Conservation (phyloP, 2,329 filamentous ascomycete genomes). For the Claviceps paspali region DNA sequence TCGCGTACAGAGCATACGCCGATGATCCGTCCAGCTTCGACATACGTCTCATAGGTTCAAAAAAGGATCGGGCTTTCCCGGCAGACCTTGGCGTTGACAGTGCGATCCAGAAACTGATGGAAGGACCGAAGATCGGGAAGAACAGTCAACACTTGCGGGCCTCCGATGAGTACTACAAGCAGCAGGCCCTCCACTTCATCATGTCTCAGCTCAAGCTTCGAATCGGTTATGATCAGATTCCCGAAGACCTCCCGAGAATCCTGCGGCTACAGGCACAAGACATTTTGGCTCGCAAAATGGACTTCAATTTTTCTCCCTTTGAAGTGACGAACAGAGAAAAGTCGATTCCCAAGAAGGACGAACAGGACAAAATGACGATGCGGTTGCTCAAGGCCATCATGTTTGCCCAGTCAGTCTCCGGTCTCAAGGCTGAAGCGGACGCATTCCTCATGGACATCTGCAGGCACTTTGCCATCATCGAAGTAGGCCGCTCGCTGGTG, state of each 20-base stretch:
- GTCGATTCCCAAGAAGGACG: constrained; percentile 74
- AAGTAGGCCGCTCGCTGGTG: constrained; percentile 73
- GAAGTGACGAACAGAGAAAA: constrained; percentile 63
- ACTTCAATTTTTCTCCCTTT: constrained; percentile 55
- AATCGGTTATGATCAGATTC: constrained; percentile 73
- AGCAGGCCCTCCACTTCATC: constrained; percentile 77
- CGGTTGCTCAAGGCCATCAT: constrained; percentile 81
- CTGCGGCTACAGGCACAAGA: constrained; percentile 85
- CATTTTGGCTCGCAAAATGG: constrained; percentile 54
- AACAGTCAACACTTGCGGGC: constrained; percentile 38
- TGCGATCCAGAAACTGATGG: constrained; percentile 76
- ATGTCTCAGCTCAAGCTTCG: constrained; percentile 81
- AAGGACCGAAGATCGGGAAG: constrained; percentile 51
- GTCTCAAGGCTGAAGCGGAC: constrained; percentile 62
- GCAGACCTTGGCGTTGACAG: constrained; percentile 74
- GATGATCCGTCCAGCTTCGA: constrained; percentile 84
- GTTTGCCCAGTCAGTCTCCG: constrained; percentile 67
- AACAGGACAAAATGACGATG: constrained; percentile 68
- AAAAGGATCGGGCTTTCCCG: constrained; percentile 77
- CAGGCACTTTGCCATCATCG: constrained; percentile 78
- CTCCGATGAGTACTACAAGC: constrained; percentile 74
- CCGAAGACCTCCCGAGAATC: constrained; percentile 74
- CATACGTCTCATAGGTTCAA: constrained; percentile 75
- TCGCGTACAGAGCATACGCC: constrained; percentile 69
- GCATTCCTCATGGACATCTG: constrained; percentile 67